Base-by-base conservation (phyloP, 129 eudicot genomes). In the Ambrosia trifida region DNA sequence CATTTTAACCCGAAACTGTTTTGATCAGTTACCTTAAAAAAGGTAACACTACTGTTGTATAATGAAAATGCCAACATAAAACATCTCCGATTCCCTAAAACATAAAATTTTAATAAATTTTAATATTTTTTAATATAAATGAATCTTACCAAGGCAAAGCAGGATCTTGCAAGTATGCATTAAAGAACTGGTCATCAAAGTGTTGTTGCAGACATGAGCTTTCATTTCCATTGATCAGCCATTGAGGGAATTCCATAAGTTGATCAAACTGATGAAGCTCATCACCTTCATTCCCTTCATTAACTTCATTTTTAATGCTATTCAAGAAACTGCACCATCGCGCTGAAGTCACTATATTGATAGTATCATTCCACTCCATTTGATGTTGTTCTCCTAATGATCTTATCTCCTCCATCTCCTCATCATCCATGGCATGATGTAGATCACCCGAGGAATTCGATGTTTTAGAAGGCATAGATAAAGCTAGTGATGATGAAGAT, bases 331-430 rank as follows among this genome's bases (percentile, higher is more conserved):
- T 82, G 62, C 80, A 85, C 98, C 98, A 92, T 82, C 96, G 66
- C 7, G 95, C 95, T 35, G 98, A 92, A 11, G 82, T 83, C 57
- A 87, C 87, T 81, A 85, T 61, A 78, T 87, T 86, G 63, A 89
- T n/a, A 30, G 86, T 86, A 70, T 92, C 98, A 74, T 85, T 81
- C 98, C 95, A 92, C 72, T 85, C 98, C 84, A 89, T 83, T 68
- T 89, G 84, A 50, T 89, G 85, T 17, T 92, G 88, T 51, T 89
- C 90, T 9, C 90, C 96, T 38, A 92, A 72, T 57, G 90, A 92
- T 66, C 91, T 78, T 19, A 92, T 87, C 91, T 86, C 89, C 12
- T 81, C 85, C 80, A 92, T 85, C 83, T 89, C 98, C 76, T 85
- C 87, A 19, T 82, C 95, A 63, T 83, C 98, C 88, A 92, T 78